Conservation (phyloP, 352 stramenopile genomes). For the Phytophthora melonis region DNA sequence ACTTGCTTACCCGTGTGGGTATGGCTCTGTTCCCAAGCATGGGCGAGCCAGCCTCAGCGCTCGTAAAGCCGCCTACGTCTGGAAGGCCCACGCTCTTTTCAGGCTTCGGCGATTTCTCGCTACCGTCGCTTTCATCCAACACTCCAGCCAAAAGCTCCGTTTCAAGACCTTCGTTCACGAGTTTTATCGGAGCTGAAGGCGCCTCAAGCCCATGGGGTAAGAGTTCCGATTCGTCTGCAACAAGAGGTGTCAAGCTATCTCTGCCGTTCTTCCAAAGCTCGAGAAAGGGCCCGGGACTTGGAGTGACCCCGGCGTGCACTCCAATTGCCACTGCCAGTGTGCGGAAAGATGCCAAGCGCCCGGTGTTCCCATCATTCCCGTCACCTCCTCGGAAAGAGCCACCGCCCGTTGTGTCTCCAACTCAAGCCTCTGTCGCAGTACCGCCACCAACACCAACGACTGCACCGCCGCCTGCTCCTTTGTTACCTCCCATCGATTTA, state of each 20-base stretch:
- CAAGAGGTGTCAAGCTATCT: slow-evolving; percentile 53
- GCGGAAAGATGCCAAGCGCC: slow-evolving; percentile 72
- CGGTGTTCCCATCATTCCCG: slow-evolving; percentile 60
- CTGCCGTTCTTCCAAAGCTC: slow-evolving; percentile 81
- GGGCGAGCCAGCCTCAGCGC: slow-evolving; percentile 14
- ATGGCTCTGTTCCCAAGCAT: slow-evolving; percentile 41
- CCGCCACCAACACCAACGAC: background rate
- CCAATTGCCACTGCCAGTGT: slow-evolving; percentile 77
- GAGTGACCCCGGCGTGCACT: slow-evolving; percentile 67
- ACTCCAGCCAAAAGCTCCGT: slow-evolving; percentile 34
- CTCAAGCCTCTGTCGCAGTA: background rate
- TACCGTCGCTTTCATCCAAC: slow-evolving; percentile 30
- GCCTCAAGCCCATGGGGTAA: slow-evolving; percentile 15
- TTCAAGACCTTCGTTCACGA: slow-evolving; percentile 32
- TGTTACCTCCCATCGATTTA: slow-evolving; percentile 39
- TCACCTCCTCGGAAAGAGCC: slow-evolving; percentile 32
- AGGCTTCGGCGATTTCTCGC: slow-evolving; percentile 40
- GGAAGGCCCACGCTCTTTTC: slow-evolving; percentile 34
- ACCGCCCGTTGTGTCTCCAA: background rate
- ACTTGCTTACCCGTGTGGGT: slow-evolving; percentile 38
- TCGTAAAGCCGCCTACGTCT: slow-evolving; percentile 30
- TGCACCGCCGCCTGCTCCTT: slow-evolving; percentile 16
- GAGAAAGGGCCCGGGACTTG: slow-evolving; percentile 60
- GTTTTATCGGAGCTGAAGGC: slow-evolving; percentile 35
- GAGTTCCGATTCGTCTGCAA: slow-evolving; percentile 20